Base-by-base conservation (phyloP, 1,284 basidiomycete genomes). In the Takashimella tepidaria region DNA sequence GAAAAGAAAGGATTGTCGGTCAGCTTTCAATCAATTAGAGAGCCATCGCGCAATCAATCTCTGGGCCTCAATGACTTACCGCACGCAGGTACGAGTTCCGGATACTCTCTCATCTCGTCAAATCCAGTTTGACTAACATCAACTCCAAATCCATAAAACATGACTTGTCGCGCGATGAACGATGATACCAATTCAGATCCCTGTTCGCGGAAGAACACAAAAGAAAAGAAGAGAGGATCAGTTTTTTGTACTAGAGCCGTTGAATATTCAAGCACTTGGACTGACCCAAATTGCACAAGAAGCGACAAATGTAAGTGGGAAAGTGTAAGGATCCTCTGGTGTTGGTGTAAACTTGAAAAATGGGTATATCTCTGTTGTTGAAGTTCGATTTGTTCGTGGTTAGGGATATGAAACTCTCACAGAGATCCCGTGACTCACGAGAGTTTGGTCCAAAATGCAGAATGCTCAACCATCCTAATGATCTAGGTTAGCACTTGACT, bases 321-420 rank as follows among this genome's bases (percentile, higher is more conserved):
- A 82, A n/a, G 79, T 82, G 68, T 82, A 82, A 3, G 80, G 79
- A 59, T 81, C 80, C 49, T 76, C 75, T n/a, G 69, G 65, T 0
- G 66, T 74, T 51, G 63, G 76, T 54, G 61, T 72, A 62, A 82
- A 81, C 16, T 75, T 68, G 67, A 82, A 82, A 72, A 81, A 82
- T 1, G 81, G 81, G 63, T 82, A 82, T 45, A 82, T 75, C 16
- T 75, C 67, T 64, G 61, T 24, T 51, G 16, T 26, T n/a, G n/a
- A n/a, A n/a, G n/a, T n/a, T n/a, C n/a, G n/a, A n/a, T n/a, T n/a
- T n/a, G n/a, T n/a, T n/a, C n/a, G n/a, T n/a, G n/a, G n/a, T n/a
- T n/a, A n/a, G n/a, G n/a, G 12, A 24, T 12, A 47, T 20, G 12
- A 47, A 13, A 16, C 11, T 40, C 37, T 40, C 37, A 19, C 37